Conservation (phyloP, 331 rosid genomes). For the Quercus tomentella region DNA sequence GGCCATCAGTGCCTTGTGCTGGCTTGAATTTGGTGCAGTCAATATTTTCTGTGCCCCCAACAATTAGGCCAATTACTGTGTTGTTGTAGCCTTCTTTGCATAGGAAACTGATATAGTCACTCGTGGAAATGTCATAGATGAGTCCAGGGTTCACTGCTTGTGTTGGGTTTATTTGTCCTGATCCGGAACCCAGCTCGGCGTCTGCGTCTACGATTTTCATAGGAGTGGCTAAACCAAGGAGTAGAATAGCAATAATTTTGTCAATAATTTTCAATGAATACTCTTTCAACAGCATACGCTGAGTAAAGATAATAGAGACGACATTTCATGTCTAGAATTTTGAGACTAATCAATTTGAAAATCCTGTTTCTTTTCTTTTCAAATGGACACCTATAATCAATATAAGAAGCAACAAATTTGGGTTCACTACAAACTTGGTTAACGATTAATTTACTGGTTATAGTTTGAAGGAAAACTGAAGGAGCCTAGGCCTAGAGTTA, state of each 20-base stretch:
- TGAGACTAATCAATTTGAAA: too few relatives aligned
- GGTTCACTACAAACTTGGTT: neutral
- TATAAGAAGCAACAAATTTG: neutral
- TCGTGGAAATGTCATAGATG: conserved; percentile 40
- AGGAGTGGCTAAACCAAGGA: conserved; percentile 53
- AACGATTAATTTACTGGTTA: neutral
- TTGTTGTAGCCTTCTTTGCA: conserved; percentile 54
- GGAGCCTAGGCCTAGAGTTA: neutral
- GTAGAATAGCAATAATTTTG: neutral
- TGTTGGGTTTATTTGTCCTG: conserved; percentile 68
- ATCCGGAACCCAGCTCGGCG: conserved; percentile 52
- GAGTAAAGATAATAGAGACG: neutral
- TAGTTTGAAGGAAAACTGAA: neutral
- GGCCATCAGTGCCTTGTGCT: conserved; percentile 54
- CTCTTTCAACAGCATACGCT: neutral
- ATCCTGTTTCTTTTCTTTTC: neutral
- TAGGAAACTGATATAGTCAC: conserved; percentile 52
- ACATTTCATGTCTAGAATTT: too few relatives aligned
- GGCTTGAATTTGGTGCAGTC: conserved; percentile 35
- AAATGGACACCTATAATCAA: neutral
- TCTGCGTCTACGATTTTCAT: conserved; percentile 21
- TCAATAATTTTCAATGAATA: neutral
- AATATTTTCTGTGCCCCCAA: conserved; percentile 28
- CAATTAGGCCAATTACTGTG: conserved; percentile 35
- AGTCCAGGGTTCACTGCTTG: conserved; percentile 71